Conservation (phyloP, 441 rosid genomes). For the Geranium incanum region DNA sequence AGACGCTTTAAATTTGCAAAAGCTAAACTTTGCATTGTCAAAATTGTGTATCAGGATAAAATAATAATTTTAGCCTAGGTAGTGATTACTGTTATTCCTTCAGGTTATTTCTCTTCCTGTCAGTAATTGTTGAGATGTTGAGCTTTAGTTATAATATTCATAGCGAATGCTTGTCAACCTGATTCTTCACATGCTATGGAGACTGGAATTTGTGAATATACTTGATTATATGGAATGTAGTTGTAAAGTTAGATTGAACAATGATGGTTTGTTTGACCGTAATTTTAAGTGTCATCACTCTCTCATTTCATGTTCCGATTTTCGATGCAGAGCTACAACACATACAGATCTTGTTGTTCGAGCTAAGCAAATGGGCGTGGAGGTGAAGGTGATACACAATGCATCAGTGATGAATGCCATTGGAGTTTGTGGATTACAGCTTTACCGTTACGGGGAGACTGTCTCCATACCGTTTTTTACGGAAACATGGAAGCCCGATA, state of each 20-base stretch:
- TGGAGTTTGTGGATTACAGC: constrained; percentile 84
- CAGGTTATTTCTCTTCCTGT: neutral
- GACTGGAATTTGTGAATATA: neutral
- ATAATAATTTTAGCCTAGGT: neutral
- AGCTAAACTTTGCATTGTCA: neutral
- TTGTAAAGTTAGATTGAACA: neutral
- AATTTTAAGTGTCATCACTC: neutral
- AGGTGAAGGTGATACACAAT: constrained; percentile 72
- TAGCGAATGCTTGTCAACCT: neutral
- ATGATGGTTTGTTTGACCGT: neutral
- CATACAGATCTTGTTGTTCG: constrained; percentile 85
- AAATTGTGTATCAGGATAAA: neutral
- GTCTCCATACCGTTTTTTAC: constrained; percentile 83
- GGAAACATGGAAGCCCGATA: constrained; percentile 82
- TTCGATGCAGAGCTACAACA: constrained; percentile 70
- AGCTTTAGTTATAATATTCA: neutral
- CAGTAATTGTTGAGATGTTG: neutral
- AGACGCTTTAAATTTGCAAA: neutral
- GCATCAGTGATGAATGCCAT: constrained; percentile 94
- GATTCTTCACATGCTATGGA: neutral
- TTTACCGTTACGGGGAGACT: constrained; percentile 88
- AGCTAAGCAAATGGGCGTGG: constrained; percentile 63
- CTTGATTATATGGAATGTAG: neutral
- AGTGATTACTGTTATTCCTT: neutral
- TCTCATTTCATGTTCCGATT: constrained; percentile 10